These are phyloP conservation scores for Nicotiana sylvestris DNA, from an alignment of 257 asterid genomes.

Conservation along the genomic window DNA sequence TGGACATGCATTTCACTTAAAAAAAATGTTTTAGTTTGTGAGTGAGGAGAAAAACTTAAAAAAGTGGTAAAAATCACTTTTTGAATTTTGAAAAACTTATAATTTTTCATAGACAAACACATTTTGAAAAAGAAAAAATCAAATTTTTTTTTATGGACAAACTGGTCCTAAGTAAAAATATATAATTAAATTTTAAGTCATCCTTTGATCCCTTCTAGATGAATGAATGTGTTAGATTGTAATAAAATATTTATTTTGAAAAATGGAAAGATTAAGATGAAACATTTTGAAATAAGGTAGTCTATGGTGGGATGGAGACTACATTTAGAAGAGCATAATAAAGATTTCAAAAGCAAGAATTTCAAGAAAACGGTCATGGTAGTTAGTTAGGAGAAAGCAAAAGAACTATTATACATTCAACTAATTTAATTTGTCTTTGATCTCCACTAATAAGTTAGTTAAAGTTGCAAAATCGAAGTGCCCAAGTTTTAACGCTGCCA, in stretches of 20 bases:
- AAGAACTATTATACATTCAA: not conserved
- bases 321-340: not conserved
- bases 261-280: not conserved
- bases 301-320: not conserved
- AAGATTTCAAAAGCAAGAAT: not conserved
- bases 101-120: too few species aligned
- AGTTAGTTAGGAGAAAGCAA: not conserved
- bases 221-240: not conserved
- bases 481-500: not conserved
- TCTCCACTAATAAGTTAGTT: not conserved
- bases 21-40: too few species aligned
- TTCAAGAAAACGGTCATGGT: not conserved
- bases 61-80: too few species aligned
- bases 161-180: too few species aligned
- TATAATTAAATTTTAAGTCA: not conserved
- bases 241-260: not conserved
- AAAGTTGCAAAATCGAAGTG: not conserved
- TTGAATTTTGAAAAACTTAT: too few species aligned
- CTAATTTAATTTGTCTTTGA: not conserved
- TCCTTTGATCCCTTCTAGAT: not conserved
- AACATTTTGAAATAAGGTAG: not conserved
- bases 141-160: too few species aligned
- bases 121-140: too few species aligned
- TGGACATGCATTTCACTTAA: too few species aligned
- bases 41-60: too few species aligned